Evolutionary conservation across 1,284 basidiomycete genomes (phyloP).

Genomic region (Stygiomarasmius scandens): DNA sequence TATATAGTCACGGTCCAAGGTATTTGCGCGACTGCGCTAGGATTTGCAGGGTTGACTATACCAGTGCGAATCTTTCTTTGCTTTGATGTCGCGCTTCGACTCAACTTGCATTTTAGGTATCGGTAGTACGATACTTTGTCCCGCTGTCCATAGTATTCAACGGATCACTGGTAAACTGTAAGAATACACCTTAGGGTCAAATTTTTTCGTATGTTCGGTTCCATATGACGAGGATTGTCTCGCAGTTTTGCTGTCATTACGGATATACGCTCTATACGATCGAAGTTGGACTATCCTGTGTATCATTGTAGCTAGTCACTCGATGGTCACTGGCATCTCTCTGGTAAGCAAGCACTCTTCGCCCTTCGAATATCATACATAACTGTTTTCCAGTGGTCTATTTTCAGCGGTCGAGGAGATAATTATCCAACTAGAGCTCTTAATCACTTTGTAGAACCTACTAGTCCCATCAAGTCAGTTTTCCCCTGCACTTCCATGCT

Average conservation of each 20-base stretch:
- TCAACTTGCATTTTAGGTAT: not conserved
- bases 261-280: constrained; percentile 20
- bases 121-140: not conserved
- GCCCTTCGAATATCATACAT: too few species aligned
- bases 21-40: constrained; percentile 16
- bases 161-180: constrained; percentile 5
- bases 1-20: constrained; percentile 19
- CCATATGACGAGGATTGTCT: too few species aligned
- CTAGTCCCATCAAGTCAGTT: too few species aligned
- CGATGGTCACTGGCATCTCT: not conserved
- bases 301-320: constrained; percentile 8
- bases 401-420: too few species aligned
- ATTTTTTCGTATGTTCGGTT: too few species aligned
- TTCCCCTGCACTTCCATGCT: too few species aligned
- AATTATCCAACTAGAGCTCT: too few species aligned
- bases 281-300: constrained; percentile 13
- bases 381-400: too few species aligned
- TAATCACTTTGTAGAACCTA: too few species aligned
- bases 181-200: too few species aligned
- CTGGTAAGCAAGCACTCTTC: not conserved
- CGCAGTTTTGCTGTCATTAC: constrained; percentile 20
- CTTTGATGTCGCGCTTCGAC: not conserved
- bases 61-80: not conserved
- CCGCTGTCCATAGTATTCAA: constrained; percentile 4
- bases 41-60: constrained; percentile 10